These are phyloP conservation scores for Pseudogymnoascus sp. DNA, from an alignment of 2,329 filamentous ascomycete genomes.

Conservation along the genomic window DNA sequence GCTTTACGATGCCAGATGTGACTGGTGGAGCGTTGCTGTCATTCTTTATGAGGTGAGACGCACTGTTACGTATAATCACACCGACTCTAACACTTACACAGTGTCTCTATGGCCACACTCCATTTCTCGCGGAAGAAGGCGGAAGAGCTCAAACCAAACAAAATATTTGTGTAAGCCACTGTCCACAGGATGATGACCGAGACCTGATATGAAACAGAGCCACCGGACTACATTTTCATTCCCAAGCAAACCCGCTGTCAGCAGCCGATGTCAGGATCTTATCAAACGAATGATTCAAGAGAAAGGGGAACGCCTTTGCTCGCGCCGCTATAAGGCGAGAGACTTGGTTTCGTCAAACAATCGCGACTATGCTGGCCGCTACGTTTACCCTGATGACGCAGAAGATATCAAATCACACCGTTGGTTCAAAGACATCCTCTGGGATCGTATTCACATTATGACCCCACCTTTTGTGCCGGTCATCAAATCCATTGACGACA, in stretches of 20 bases:
- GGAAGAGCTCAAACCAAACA: constrained; percentile 72
- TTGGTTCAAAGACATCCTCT: constrained; percentile 76
- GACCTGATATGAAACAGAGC: constrained; percentile 44
- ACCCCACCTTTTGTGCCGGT: constrained; percentile 75
- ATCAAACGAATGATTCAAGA: constrained; percentile 67
- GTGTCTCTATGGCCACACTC: constrained; percentile 87
- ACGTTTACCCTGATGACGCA: constrained; percentile 78
- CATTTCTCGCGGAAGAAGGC: constrained; percentile 74
- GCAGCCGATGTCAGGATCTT: constrained; percentile 67
- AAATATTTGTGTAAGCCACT: constrained; percentile 64
- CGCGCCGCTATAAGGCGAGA: constrained; percentile 64
- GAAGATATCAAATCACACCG: constrained; percentile 83
- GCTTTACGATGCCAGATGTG: constrained; percentile 84
- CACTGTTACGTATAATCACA: background rate
- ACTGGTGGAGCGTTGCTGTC: constrained; percentile 95
- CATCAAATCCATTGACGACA: constrained; percentile 63
- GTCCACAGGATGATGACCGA: background rate
- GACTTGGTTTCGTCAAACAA: constrained; percentile 38
- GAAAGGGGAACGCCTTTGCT: constrained; percentile 70
- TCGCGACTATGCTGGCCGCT: constrained; percentile 44
- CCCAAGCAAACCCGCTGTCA: constrained; percentile 59
- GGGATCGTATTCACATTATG: constrained; percentile 66
- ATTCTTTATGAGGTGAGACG: constrained; percentile 71
- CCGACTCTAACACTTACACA: constrained; percentile 25
- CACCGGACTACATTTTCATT: constrained; percentile 67